Evolutionary conservation across 805 yeast species (phyloP).

Genomic region (Blastobotrys chiropterorum): DNA sequence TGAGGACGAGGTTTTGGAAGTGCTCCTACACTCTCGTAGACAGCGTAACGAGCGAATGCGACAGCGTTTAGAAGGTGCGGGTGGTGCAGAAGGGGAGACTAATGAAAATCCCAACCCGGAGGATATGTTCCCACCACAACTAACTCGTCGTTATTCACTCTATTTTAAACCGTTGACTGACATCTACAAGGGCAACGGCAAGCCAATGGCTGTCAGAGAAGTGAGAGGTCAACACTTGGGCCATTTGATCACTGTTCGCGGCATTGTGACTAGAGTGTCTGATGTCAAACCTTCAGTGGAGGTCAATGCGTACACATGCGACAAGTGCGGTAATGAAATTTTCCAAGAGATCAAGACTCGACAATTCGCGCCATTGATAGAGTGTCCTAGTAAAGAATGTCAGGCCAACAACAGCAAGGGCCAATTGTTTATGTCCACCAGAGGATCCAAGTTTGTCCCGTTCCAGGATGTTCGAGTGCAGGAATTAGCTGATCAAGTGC

Average conservation of each 20-base stretch:
- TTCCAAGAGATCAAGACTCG: constrained; percentile 89
- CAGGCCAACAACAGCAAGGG: constrained; percentile 75
- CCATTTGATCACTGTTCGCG: constrained; percentile 80
- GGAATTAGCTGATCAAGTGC: constrained; percentile 93
- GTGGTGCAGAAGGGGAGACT: constrained; percentile 24
- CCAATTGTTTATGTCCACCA: constrained; percentile 81
- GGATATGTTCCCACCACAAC: constrained; percentile 72
- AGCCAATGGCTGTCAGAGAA: constrained; percentile 82
- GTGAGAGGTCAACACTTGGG: constrained; percentile 82
- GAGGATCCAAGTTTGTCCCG: constrained; percentile 92
- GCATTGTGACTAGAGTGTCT: constrained; percentile 90
- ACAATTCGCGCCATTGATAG: constrained; percentile 79
- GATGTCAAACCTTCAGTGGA: constrained; percentile 91
- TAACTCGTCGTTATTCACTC: constrained; percentile 79
- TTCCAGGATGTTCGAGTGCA: constrained; percentile 95
- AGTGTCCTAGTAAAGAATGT: constrained; percentile 83
- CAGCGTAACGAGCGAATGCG: constrained; percentile 71
- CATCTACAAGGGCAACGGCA: constrained; percentile 29
- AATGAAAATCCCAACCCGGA: constrained; percentile 25
- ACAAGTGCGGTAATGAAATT: constrained; percentile 91
- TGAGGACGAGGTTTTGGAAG: constrained; percentile 87
- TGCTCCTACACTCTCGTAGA: constrained; percentile 82
- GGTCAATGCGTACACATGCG: constrained; percentile 96
- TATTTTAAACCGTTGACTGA: constrained; percentile 76
- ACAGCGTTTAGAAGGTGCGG: constrained; percentile 39